These are phyloP conservation scores for Abortiporus biennis DNA, from an alignment of 1,284 basidiomycete genomes.

Conservation along the genomic window DNA sequence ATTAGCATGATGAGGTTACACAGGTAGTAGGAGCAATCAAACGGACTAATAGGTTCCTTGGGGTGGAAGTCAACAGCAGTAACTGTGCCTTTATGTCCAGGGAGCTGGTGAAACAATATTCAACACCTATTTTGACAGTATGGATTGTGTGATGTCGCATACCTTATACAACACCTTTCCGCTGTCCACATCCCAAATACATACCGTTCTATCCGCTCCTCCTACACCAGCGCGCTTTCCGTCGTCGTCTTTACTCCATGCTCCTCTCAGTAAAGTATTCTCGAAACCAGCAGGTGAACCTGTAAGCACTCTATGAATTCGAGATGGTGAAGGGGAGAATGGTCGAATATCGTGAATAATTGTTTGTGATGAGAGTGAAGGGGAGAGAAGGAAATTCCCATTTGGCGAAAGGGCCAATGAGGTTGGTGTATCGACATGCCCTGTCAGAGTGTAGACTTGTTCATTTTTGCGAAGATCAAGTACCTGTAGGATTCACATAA, in stretches of 20 bases:
- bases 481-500: slow-evolving; percentile 42
- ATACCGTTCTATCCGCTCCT: slow-evolving; percentile 80
- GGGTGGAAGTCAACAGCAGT: slow-evolving; percentile 88
- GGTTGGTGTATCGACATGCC: slow-evolving; percentile 86
- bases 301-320: slow-evolving; percentile 74
- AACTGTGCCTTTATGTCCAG: slow-evolving; percentile 92
- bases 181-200: slow-evolving; percentile 90
- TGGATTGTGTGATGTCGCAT: slow-evolving; percentile 14
- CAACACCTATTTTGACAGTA: slow-evolving; percentile 1
- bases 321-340: slow-evolving; percentile 77
- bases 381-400: slow-evolving; percentile 80
- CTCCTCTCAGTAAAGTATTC: slow-evolving; percentile 70
- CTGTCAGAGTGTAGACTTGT: slow-evolving; percentile 69
- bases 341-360: slow-evolving; percentile 89
- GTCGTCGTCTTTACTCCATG: slow-evolving; percentile 77
- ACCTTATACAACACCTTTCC: slow-evolving; percentile 84
- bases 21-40: slow-evolving; percentile 1
- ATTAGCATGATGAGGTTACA: slow-evolving; percentile 7
- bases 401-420: slow-evolving; percentile 86
- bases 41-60: slow-evolving; percentile 84
- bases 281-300: slow-evolving; percentile 92
- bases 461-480: slow-evolving; percentile 82
- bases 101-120: slow-evolving; percentile 45
- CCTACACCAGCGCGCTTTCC: slow-evolving; percentile 72
- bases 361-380: slow-evolving; percentile 81